phyloP scores from a whole-genome alignment of 768 basidiomycete species.

The Termitomyces sp. region DNA sequence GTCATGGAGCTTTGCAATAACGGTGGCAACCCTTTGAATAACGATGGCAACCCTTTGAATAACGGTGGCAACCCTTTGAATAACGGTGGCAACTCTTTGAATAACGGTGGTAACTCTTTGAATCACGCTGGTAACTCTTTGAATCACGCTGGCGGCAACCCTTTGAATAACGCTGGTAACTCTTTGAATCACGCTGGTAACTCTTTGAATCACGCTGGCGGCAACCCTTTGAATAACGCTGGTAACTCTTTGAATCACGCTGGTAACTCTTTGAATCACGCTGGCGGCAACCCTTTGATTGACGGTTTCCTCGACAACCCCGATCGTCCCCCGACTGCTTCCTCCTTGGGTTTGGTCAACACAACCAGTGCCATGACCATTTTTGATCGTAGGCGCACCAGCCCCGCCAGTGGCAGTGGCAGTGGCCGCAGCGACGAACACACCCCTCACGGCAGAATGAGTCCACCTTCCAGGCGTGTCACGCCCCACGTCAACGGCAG shows the following conservation, averaged over 20 bases:
- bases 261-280: too few species aligned
- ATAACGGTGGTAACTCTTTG: constrained; percentile 24
- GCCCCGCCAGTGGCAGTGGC: constrained; percentile 3
- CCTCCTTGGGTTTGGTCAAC: neutral
- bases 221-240: constrained; percentile 69
- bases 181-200: too few species aligned
- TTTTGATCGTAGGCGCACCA: neutral
- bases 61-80: constrained; percentile 5
- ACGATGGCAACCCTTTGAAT: constrained; percentile 55
- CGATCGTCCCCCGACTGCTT: neutral
- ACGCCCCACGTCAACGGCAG: constrained; percentile 3
- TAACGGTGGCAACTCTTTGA: constrained; percentile 46
- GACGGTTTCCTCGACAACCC: neutral
- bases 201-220: too few species aligned
- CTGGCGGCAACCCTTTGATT: neutral
- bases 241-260: neutral
- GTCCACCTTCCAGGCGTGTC: constrained; percentile 5
- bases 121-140: too few species aligned
- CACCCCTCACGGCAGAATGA: neutral
- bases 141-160: too few species aligned
- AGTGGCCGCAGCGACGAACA: neutral
- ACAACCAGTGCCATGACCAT: neutral
- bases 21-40: neutral
- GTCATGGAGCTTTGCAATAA: constrained; percentile 86
- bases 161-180: constrained; percentile 54